A percentile compares a stretch with the other conserved stretches of the same genome.
These are phyloP conservation scores for Cercophora sp. DNA, from an alignment of 495 filamentous ascomycete species.

Conservation along the genomic window DNA sequence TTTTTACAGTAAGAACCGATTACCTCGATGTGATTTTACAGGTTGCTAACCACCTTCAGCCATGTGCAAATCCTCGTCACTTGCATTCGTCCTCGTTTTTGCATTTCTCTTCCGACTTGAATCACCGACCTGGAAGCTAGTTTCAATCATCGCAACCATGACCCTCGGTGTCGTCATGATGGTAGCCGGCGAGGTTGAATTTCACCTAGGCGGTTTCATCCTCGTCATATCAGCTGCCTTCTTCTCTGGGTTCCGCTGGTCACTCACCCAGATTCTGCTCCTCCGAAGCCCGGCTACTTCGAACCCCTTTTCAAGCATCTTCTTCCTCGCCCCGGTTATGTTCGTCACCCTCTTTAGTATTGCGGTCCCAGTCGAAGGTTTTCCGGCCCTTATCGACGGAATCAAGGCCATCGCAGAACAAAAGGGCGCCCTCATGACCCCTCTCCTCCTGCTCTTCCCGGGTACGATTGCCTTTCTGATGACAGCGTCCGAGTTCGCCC, in stretches of 20 bases:
- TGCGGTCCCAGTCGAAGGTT: constrained; percentile 82
- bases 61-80: constrained; percentile 98
- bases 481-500: constrained; percentile 93
- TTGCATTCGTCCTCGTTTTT: constrained; percentile 93
- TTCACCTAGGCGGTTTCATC: constrained; percentile 81
- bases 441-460: constrained; percentile 76
- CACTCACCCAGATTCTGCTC: constrained; percentile 90
- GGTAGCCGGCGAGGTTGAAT: constrained; percentile 94
- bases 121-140: constrained; percentile 75
- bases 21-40: too few species aligned
- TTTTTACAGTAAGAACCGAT: constrained; percentile 92
- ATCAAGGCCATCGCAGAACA: constrained; percentile 57
- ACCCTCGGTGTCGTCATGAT: constrained; percentile 96
- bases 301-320: constrained; percentile 95
- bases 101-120: constrained; percentile 94
- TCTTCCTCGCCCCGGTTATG: constrained; percentile 96
- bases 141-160: constrained; percentile 87
- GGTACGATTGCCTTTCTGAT: constrained; percentile 91
- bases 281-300: constrained; percentile 91
- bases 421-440: constrained; percentile 57
- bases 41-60: constrained; percentile 43
- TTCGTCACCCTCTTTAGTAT: constrained; percentile 77
- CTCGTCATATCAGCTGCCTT: constrained; percentile 90
- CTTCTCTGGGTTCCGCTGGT: constrained; percentile 97
- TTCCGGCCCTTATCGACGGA: constrained; percentile 58